Conservation (phyloP, 1,139 yeast species). For the Geotrichum bryndzae region DNA sequence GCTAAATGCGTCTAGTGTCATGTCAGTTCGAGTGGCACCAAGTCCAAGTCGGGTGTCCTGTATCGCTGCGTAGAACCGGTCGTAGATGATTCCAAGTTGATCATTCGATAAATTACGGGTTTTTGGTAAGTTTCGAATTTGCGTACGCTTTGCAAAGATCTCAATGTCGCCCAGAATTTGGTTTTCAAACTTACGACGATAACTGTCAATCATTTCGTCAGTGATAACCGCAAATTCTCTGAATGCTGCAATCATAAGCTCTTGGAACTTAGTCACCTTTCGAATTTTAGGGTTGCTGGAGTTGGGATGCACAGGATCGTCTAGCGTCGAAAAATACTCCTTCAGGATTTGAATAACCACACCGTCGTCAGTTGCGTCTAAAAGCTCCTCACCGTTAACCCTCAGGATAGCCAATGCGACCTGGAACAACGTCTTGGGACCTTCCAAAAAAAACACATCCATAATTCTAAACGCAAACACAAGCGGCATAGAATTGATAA, state of each 20-base stretch:
- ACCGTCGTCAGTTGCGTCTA: constrained; percentile 86
- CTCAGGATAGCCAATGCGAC: constrained; percentile 85
- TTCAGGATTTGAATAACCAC: constrained; percentile 80
- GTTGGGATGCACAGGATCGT: constrained; percentile 73
- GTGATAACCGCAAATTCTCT: constrained; percentile 79
- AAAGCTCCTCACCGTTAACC: constrained; percentile 75
- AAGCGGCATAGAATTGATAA: constrained; percentile 88
- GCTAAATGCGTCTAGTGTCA: constrained; percentile 69
- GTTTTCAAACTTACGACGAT: constrained; percentile 66
- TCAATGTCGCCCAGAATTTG: constrained; percentile 81
- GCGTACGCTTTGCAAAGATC: constrained; percentile 85
- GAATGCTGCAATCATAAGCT: constrained; percentile 82
- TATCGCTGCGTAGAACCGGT: constrained; percentile 72
- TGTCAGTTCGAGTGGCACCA: constrained; percentile 49
- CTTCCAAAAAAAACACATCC: constrained; percentile 87
- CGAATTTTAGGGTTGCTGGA: constrained; percentile 59
- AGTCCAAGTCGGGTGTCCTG: constrained; percentile 68
- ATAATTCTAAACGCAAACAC: constrained; percentile 87
- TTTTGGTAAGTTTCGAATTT: constrained; percentile 75
- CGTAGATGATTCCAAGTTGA: constrained; percentile 69
- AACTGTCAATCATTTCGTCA: constrained; percentile 64
- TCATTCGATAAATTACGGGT: constrained; percentile 53
- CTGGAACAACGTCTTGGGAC: constrained; percentile 84
- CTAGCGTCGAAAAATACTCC: constrained; percentile 71
- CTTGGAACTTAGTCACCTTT: constrained; percentile 79